Percentiles rank a stretch among this genome's conserved stretches.
Evolutionary conservation across 1,284 basidiomycete genomes (phyloP).

Genomic region (Mycosarcoma maydis): DNA sequence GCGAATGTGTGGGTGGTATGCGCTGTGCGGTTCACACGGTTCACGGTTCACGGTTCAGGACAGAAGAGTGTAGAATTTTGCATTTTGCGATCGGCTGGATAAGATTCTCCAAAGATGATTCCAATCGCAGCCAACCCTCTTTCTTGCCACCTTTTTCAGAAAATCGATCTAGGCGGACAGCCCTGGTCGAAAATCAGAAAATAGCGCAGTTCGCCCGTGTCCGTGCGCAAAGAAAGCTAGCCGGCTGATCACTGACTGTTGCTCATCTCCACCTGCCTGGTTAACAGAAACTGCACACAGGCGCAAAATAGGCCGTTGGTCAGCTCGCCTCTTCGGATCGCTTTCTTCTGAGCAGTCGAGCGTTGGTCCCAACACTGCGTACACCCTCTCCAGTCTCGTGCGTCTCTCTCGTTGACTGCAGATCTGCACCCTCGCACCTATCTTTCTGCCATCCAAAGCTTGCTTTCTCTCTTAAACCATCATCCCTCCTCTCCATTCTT

Average conservation of each 20-base stretch:
- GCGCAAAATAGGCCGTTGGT: not conserved
- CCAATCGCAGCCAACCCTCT: too few relatives aligned
- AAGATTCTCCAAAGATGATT: too few relatives aligned
- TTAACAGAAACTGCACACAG: too few relatives aligned
- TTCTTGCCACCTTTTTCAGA: too few relatives aligned
- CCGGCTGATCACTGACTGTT: too few relatives aligned
- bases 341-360: constrained; percentile 18
- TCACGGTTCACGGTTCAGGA: too few relatives aligned
- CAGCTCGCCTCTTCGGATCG: constrained; percentile 13
- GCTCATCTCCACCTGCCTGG: too few relatives aligned
- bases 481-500: constrained; percentile 9
- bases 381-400: too few relatives aligned
- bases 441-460: constrained; percentile 10
- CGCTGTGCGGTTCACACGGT: not conserved
- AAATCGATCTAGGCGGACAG: constrained; percentile 30
- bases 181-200: not conserved
- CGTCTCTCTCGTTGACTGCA: not conserved
- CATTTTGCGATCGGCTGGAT: constrained; percentile 12
- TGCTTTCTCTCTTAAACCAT: constrained; percentile 14
- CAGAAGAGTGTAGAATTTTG: constrained; percentile 1
- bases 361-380: not conserved
- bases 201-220: not conserved
- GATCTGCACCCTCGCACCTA: not conserved
- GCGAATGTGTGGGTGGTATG: not conserved
- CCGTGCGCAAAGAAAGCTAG: too few relatives aligned